A percentile compares a stretch with the other conserved stretches of the same genome.
Conservation (phyloP, 2,329 filamentous ascomycete species). For the Rhinocladiella similis region DNA sequence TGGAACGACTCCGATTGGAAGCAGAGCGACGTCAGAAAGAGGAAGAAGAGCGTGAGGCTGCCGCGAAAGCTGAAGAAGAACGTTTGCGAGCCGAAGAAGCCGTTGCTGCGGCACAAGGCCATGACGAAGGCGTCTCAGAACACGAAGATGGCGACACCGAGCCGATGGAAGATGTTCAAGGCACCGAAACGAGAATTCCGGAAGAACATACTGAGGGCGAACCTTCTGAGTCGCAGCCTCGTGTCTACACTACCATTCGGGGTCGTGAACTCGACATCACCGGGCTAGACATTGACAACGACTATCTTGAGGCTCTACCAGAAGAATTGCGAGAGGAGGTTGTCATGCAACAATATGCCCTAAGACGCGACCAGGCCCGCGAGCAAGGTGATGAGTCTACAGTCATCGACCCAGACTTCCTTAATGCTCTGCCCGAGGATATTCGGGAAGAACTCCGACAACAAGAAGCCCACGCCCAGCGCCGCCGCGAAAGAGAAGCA, state of each 20-base stretch:
- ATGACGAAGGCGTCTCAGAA: conserved; percentile 30
- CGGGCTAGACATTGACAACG: conserved; percentile 86
- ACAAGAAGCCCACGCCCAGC: conserved; percentile 84
- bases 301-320: conserved; percentile 94
- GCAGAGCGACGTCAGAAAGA: conserved; percentile 70
- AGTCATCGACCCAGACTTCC: conserved; percentile 65
- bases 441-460: conserved; percentile 88
- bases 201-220: conserved; percentile 35
- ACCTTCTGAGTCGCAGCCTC: conserved; percentile 53
- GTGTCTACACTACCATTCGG: conserved; percentile 79
- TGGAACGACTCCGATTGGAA: conserved; percentile 66
- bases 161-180: conserved; percentile 78
- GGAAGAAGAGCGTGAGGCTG: conserved; percentile 68
- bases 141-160: conserved; percentile 37
- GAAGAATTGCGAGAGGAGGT: conserved; percentile 97
- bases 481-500: conserved; percentile 82
- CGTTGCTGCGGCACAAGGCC: conserved; percentile 38
- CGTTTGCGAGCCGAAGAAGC: conserved; percentile 59
- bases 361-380: conserved; percentile 75
- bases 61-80: conserved; percentile 50
- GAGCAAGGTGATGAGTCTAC: conserved; percentile 57
- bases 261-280: conserved; percentile 92
- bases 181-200: conserved; percentile 39
- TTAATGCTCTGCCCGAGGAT: conserved; percentile 87
- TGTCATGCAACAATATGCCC: conserved; percentile 83